Conservation (phyloP, 2,329 filamentous ascomycete genomes). For the Fusarium nelsonii region DNA sequence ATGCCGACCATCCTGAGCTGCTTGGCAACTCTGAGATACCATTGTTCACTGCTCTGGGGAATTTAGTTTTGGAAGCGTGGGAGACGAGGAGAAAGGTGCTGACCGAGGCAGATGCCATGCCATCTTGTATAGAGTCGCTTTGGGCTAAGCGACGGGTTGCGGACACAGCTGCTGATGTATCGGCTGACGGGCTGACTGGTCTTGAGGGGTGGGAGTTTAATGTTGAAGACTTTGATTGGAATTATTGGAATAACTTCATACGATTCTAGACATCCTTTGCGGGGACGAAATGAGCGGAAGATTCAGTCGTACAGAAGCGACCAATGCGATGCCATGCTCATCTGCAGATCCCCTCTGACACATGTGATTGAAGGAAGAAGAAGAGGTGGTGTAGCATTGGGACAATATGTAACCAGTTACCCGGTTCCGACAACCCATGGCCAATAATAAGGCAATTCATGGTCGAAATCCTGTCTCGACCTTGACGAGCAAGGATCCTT, state of each 20-base stretch:
- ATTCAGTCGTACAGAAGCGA: rapidly evolving
- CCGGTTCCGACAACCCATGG: neutral
- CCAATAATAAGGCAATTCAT: neutral
- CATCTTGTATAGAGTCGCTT: slow-evolving; percentile 26
- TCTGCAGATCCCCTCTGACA: too few relatives aligned
- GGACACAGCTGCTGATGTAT: neutral
- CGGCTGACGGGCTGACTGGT: neutral
- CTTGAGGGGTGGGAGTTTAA: slow-evolving; percentile 13
- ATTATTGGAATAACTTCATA: slow-evolving; percentile 40
- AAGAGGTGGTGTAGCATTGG: neutral
- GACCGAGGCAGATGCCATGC: neutral
- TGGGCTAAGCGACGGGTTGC: slow-evolving; percentile 7
- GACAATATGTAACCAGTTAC: neutral
- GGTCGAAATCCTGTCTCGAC: neutral
- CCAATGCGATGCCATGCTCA: neutral
- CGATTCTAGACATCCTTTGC: slow-evolving; percentile 12
- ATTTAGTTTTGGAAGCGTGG: slow-evolving; percentile 43
- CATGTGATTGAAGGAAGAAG: neutral
- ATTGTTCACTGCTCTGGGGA: slow-evolving; percentile 23
- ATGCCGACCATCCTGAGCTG: slow-evolving; percentile 40
- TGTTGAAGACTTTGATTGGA: slow-evolving; percentile 34
- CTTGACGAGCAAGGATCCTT: neutral
- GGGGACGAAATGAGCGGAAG: too few relatives aligned
- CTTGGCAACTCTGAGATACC: slow-evolving; percentile 6
- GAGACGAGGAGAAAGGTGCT: slow-evolving; percentile 28